phyloP scores from a whole-genome alignment of 2,329 filamentous ascomycete species.

The Hypoxylon sp. region DNA sequence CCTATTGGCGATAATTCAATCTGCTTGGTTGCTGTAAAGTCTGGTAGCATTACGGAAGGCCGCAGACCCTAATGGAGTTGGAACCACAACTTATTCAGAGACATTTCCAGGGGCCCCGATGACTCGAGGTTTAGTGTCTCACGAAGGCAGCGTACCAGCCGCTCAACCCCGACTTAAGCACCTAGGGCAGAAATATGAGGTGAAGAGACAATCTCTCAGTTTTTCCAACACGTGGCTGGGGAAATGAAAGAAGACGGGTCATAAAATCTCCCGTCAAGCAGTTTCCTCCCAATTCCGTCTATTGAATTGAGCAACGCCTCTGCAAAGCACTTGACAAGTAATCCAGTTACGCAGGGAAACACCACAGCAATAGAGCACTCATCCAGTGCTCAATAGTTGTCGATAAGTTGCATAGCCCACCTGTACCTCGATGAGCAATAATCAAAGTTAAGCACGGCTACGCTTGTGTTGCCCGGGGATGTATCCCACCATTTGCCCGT shows the following conservation, averaged over 20 bases:
- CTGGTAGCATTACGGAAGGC: conserved; percentile 52
- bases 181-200: conserved; percentile 6
- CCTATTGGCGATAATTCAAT: conserved; percentile 47
- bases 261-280: conserved; percentile 17
- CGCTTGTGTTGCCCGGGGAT: conserved; percentile 54
- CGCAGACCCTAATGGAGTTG: conserved; percentile 55
- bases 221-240: conserved; percentile 2
- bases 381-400: conserved; percentile 10
- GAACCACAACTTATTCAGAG: conserved; percentile 51
- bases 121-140: conserved; percentile 56
- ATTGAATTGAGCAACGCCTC: conserved; percentile 29
- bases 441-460: conserved; percentile 44
- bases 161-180: conserved; percentile 26
- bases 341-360: conserved; percentile 21
- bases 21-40: conserved; percentile 44
- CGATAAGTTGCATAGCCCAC: conserved; percentile 21
- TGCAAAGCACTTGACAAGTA: conserved; percentile 27
- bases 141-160: conserved; percentile 38
- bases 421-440: conserved; percentile 30
- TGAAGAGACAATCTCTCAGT: conserved; percentile 6
- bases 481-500: conserved; percentile 55
- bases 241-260: conserved; percentile 7
- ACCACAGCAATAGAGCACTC: conserved; percentile 36
- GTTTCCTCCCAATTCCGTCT: conserved; percentile 28
- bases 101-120: conserved; percentile 49